A percentile compares a stretch with the other conserved stretches of the same genome.
Conservation (phyloP, 1,139 yeast genomes). For the Lodderomyces oxycetoniae region DNA sequence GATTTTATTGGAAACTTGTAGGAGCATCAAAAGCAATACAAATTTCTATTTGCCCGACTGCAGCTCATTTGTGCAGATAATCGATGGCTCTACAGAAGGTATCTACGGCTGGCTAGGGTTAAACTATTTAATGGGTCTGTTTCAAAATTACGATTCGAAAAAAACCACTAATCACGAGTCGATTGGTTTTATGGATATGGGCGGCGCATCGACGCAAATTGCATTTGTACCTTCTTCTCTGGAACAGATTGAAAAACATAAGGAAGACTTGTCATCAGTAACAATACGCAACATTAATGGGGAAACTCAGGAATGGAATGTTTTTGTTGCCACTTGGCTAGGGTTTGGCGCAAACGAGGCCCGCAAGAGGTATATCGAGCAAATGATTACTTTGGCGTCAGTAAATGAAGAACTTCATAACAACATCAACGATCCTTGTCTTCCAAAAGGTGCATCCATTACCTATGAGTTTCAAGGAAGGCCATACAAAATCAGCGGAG, state of each 20-base stretch:
- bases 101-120: constrained; percentile 76
- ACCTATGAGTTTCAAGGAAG: constrained; percentile 38
- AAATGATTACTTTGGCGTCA: constrained; percentile 31
- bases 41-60: constrained; percentile 50
- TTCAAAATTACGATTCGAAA: constrained; percentile 39
- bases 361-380: constrained; percentile 56
- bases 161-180: constrained; percentile 39
- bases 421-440: constrained; percentile 61
- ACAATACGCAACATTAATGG: constrained; percentile 59
- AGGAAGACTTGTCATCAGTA: constrained; percentile 58
- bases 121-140: constrained; percentile 59
- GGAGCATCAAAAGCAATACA: constrained; percentile 42
- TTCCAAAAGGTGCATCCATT: constrained; percentile 56
- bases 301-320: constrained; percentile 57
- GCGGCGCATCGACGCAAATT: constrained; percentile 81
- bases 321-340: constrained; percentile 77
- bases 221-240: constrained; percentile 65
- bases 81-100: constrained; percentile 81
- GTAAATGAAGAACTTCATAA: constrained; percentile 19
- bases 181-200: constrained; percentile 86
- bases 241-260: constrained; percentile 51
- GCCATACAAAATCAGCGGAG: constrained; percentile 51
- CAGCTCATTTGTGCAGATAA: constrained; percentile 58
- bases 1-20: constrained; percentile 51
- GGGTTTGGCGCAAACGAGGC: constrained; percentile 87